Conservation (phyloP, 768 basidiomycete species). For the Serendipita sp. region DNA sequence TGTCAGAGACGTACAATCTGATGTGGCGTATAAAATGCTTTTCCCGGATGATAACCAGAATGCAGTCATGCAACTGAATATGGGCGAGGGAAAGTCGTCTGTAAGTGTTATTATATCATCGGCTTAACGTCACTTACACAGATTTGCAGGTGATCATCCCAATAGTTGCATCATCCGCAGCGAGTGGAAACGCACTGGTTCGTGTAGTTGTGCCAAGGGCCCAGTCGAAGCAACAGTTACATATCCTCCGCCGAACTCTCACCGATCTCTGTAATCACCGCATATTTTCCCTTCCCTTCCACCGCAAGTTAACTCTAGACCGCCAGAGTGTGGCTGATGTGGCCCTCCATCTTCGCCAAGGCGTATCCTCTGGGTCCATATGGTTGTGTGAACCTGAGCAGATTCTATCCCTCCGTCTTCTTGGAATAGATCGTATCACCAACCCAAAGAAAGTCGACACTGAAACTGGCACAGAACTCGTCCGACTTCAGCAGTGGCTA, state of each 20-base stretch:
- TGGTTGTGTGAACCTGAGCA: slow-evolving; percentile 39
- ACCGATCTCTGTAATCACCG: slow-evolving; percentile 31
- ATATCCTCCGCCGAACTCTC: slow-evolving; percentile 28
- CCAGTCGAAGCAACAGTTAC: slow-evolving; percentile 32
- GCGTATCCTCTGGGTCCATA: slow-evolving; percentile 12
- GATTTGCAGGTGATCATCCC: slow-evolving; percentile 26
- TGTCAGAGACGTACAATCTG: slow-evolving; percentile 27
- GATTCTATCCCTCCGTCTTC: slow-evolving; percentile 33
- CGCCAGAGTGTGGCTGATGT: too few relatives aligned
- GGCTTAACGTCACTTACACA: neutral
- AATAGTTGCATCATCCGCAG: slow-evolving; percentile 24
- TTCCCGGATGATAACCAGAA: slow-evolving; percentile 23
- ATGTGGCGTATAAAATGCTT: slow-evolving; percentile 33
- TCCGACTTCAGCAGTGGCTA: slow-evolving; percentile 14
- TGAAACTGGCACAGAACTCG: neutral
- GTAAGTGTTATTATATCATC: slow-evolving; percentile 15
- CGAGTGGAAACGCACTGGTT: slow-evolving; percentile 27
- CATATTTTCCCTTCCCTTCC: slow-evolving; percentile 36
- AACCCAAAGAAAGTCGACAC: slow-evolving; percentile 4
- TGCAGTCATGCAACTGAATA: slow-evolving; percentile 34
- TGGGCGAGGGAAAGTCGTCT: slow-evolving; percentile 42
- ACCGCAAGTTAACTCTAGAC: slow-evolving; percentile 22
- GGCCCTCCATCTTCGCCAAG: too few relatives aligned
- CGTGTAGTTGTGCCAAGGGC: slow-evolving; percentile 38
- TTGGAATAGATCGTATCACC: slow-evolving; percentile 26